Evolutionary conservation across 441 rosid species (phyloP), one percentile per base, ranked within the genome.

Genomic region (Geranium incanum): DNA sequence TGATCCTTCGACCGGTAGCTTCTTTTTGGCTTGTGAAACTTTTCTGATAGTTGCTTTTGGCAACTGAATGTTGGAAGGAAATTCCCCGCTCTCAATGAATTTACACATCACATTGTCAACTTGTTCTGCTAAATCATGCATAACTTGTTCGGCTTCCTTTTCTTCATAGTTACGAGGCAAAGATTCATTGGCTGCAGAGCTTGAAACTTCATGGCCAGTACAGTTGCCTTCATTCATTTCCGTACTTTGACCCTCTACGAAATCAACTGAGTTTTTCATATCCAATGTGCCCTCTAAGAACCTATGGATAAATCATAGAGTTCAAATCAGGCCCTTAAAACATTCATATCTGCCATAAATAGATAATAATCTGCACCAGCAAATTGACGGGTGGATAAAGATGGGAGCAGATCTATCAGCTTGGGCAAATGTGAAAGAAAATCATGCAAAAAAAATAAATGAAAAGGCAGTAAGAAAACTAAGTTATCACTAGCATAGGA

Each of bases 41-140:
- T 70, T 81, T 86, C 87, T 94, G 39, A 94, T 90, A 3, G 83
- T 80, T 66, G 93, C 84, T 80, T 84, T 89, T 8, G 88, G 94
- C 43, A 88, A 67, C 76, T 83, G 83, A 72, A 86, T 63, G 70
- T 67, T 75, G 36, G 82, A 75, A 77, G 94, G 88, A 63, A 94
- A 78, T 68, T 75, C 82, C 74, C 86, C 84, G 36, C 68, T 74
- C 66, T 76, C 86, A 71, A 69, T 71, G 68, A 85, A 83, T 74
- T 70, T 65, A 52, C 50, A 70, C 41, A 86, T 79, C 16, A 80
- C 86, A 71, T 77, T 79, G 77, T 90, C 84, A 71, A 92, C 81
- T 77, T 80, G 80, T 67, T 84, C 83, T 37, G 91, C 81, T 52
- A 92, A 76, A 79, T 65, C 65, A 62, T 75, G 72, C 77, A 84